A percentile compares a stretch with the other conserved stretches of the same genome.
Evolutionary conservation across 257 asterid genomes (phyloP).

Genomic region (Solanum raphanifolium): DNA sequence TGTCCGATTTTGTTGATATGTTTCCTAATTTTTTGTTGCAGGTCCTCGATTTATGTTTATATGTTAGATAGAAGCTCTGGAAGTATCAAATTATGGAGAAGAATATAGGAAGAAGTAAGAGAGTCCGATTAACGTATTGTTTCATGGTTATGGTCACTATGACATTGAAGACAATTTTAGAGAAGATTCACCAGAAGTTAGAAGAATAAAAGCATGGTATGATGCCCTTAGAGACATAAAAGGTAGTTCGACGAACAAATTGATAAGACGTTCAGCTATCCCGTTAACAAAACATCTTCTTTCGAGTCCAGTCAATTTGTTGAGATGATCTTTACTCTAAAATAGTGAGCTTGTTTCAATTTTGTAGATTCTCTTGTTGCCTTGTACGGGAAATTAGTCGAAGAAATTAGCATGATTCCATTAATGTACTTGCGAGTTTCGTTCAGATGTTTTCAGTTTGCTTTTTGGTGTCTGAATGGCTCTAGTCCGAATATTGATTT

Average conservation of each 20-base stretch:
- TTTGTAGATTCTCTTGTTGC: constrained; percentile 21
- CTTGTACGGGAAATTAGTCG: neutral
- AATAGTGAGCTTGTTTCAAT: constrained; percentile 10
- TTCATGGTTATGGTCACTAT: constrained; percentile 83
- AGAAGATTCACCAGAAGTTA: constrained; percentile 4
- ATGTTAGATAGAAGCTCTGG: constrained; percentile 42
- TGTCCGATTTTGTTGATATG: neutral
- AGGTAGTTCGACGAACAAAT: neutral
- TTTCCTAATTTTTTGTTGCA: constrained; percentile 12
- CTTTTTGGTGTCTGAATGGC: neutral
- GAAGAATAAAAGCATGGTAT: constrained; percentile 8
- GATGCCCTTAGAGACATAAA: neutral
- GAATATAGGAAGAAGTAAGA: constrained; percentile 40
- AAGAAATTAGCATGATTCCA: neutral
- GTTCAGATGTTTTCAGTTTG: neutral
- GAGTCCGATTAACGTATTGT: constrained; percentile 43
- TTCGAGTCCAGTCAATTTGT: constrained; percentile 3
- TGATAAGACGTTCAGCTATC: constrained; percentile 3
- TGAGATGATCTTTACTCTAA: neutral
- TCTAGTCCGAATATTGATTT: neutral
- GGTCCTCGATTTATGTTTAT: constrained; percentile 68
- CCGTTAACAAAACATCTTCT: neutral
- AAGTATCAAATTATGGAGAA: constrained; percentile 56
- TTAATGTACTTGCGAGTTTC: neutral
- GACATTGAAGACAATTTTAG: constrained; percentile 42